Conservation (phyloP, 768 basidiomycete genomes). For the Mrakia frigida region DNA sequence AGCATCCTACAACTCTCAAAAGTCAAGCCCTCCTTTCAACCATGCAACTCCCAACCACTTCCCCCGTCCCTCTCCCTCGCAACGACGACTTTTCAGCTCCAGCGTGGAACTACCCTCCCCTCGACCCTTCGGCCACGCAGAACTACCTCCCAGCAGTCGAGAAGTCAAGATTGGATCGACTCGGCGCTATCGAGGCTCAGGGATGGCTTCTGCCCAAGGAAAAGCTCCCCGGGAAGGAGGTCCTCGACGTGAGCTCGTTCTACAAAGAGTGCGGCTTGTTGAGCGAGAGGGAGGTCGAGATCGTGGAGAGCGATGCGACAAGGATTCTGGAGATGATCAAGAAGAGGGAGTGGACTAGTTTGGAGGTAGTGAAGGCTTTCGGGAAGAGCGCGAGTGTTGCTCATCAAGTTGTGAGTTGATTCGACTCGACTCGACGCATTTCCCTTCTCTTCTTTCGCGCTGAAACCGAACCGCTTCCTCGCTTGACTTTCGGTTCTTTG, state of each 20-base stretch:
- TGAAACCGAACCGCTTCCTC: neutral
- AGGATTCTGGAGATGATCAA: constrained; percentile 55
- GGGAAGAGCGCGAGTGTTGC: constrained; percentile 72
- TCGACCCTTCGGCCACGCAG: neutral
- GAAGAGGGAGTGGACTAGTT: constrained; percentile 56
- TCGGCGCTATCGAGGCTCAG: neutral
- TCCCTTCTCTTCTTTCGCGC: neutral
- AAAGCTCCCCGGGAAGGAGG: neutral
- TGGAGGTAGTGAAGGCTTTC: constrained; percentile 67
- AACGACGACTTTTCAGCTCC: constrained; percentile 9
- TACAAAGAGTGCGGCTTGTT: neutral
- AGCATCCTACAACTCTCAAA: too few species aligned
- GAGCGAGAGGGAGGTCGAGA: neutral
- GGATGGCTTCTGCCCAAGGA: neutral
- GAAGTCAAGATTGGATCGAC: neutral
- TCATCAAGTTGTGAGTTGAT: constrained; percentile 65
- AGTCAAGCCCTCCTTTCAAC: too few species aligned
- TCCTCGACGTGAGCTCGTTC: neutral
- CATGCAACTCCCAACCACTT: neutral
- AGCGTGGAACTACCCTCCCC: constrained; percentile 13
- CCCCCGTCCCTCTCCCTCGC: neutral
- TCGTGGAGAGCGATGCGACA: constrained; percentile 5
- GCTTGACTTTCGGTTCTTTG: neutral
- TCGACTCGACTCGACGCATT: too few species aligned
- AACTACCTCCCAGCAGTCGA: neutral